Percentiles rank a stretch among this genome's conserved stretches.
Evolutionary conservation across 2,329 filamentous ascomycete species (phyloP).

Genomic region (Cladosporium colombiae): DNA sequence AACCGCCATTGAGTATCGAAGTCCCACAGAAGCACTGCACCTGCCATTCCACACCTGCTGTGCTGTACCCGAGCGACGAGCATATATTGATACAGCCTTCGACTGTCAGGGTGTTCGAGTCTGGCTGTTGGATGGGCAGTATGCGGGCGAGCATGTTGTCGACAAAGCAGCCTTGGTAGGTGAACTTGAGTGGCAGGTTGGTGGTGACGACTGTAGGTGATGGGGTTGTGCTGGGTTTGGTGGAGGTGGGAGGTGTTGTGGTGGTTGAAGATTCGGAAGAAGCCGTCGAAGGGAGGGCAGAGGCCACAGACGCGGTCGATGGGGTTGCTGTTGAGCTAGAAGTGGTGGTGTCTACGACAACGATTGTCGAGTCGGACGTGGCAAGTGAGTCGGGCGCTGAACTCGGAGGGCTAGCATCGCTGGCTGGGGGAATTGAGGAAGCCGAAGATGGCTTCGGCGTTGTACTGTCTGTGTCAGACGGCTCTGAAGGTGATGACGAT

Average conservation of each 20-base stretch:
- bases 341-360: background rate
- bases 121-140: conserved; percentile 20
- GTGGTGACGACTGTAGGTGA: background rate
- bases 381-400: background rate
- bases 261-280: background rate
- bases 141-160: conserved; percentile 29
- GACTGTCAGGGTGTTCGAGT: conserved; percentile 25
- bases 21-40: background rate
- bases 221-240: background rate
- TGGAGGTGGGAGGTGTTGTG: background rate
- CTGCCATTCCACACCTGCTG: conserved; percentile 29
- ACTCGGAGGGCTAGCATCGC: background rate
- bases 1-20: background rate
- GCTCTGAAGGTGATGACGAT: background rate
- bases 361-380: background rate
- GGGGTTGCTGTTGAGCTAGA: background rate
- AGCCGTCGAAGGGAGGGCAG: background rate
- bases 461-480: background rate
- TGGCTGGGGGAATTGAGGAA: background rate
- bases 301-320: background rate
- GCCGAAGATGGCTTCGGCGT: background rate
- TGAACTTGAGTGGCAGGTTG: conserved; percentile 23
- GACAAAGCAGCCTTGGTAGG: conserved; percentile 31
- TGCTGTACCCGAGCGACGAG: conserved; percentile 32
- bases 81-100: conserved; percentile 34